Evolutionary conservation across 345 rosid genomes (phyloP).

Genomic region (Populus pruinosa): DNA sequence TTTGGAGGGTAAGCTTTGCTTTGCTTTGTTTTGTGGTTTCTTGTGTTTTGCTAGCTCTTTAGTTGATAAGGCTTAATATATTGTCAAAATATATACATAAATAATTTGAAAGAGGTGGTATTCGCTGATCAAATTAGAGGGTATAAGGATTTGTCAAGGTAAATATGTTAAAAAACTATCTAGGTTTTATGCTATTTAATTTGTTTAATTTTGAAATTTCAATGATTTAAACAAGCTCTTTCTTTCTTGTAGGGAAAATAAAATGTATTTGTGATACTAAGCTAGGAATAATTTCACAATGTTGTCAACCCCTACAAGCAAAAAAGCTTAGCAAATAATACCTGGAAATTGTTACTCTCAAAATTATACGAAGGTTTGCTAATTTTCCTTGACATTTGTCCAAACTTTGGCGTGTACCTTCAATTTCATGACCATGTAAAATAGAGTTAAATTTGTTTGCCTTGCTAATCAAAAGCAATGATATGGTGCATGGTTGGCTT

Average conservation of each 20-base stretch:
- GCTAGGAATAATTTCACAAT: conserved; percentile 75
- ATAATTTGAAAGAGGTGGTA: conserved; percentile 29
- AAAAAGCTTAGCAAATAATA: conserved; percentile 19
- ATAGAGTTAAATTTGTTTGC: too few relatives aligned
- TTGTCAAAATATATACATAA: conserved; percentile 18
- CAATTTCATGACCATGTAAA: too few relatives aligned
- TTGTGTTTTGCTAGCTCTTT: too few relatives aligned
- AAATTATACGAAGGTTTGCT: conserved; percentile 63
- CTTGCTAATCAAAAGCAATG: too few relatives aligned
- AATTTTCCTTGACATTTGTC: neutral
- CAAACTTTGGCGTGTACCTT: too few relatives aligned
- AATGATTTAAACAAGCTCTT: neutral
- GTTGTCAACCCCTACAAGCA: conserved; percentile 55
- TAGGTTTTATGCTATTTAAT: neutral
- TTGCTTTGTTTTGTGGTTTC: too few relatives aligned
- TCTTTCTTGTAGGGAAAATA: conserved; percentile 40
- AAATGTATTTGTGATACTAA: conserved; percentile 69
- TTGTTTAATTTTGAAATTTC: too few relatives aligned
- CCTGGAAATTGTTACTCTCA: conserved; percentile 57
- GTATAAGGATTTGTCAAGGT: conserved; percentile 39
- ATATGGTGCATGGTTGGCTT: too few relatives aligned
- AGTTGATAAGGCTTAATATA: too few relatives aligned
- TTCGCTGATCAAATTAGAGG: conserved; percentile 36
- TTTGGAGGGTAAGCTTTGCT: too few relatives aligned
- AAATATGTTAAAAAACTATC: neutral